These are phyloP conservation scores for Adansonia gregorii DNA, from an alignment of 441 rosid genomes.

Conservation along the genomic window DNA sequence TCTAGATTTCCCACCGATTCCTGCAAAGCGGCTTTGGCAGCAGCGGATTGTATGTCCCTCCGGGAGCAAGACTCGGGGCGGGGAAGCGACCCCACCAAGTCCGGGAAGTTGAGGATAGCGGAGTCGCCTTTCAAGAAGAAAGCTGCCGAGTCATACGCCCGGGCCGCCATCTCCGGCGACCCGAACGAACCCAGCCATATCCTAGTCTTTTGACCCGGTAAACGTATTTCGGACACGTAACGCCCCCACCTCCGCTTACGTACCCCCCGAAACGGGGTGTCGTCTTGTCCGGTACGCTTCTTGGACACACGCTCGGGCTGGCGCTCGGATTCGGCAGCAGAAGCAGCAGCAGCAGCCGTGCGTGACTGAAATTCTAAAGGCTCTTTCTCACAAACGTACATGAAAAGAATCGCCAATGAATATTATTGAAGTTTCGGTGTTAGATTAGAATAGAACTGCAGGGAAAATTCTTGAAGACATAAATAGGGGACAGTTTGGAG, in stretches of 20 bases:
- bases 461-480: neutral
- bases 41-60: slow-evolving; percentile 19
- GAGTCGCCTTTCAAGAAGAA: slow-evolving; percentile 21
- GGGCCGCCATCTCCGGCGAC: slow-evolving; percentile 18
- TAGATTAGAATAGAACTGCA: neutral
- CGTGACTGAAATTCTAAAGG: neutral
- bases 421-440: neutral
- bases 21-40: slow-evolving; percentile 19
- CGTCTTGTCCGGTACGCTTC: neutral
- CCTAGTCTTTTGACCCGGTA: slow-evolving; percentile 19
- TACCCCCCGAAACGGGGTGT: slow-evolving; percentile 18
- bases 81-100: slow-evolving; percentile 12
- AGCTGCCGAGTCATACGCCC: slow-evolving; percentile 21
- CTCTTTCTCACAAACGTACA: neutral
- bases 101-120: slow-evolving; percentile 18
- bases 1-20: neutral
- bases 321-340: neutral
- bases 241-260: slow-evolving; percentile 23
- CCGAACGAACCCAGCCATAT: slow-evolving; percentile 20
- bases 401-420: neutral
- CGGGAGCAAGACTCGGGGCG: slow-evolving; percentile 10
- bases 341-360: neutral
- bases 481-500: slow-evolving; percentile 7
- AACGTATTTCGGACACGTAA: slow-evolving; percentile 15
- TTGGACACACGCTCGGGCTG: neutral